These are phyloP conservation scores for Gillenia trifoliata DNA, from an alignment of 306 rosid species.

Conservation along the genomic window DNA sequence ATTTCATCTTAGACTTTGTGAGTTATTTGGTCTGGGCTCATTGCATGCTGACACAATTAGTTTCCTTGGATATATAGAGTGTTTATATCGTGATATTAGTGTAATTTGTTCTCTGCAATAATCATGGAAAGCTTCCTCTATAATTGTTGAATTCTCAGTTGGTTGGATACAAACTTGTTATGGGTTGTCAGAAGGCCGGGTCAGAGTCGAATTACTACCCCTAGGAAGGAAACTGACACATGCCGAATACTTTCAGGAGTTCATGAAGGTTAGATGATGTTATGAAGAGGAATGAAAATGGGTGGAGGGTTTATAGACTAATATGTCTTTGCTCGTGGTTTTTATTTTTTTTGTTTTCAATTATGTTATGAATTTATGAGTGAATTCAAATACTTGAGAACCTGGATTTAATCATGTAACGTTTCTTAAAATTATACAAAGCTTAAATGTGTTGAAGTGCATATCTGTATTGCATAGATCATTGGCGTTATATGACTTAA, in stretches of 20 bases:
- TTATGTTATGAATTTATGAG: no score
- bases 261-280: slow-evolving; percentile 66
- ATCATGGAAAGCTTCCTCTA: neutral
- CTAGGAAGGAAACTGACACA: slow-evolving; percentile 97
- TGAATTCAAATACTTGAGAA: no score
- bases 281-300: no score
- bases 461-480: no score
- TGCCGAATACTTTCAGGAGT: slow-evolving; percentile 88
- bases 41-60: slow-evolving; percentile 1
- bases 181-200: slow-evolving; percentile 85
- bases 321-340: no score
- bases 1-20: neutral
- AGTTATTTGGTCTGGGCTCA: neutral
- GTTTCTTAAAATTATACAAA: no score
- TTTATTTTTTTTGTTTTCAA: no score
- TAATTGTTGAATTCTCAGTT: slow-evolving; percentile 14
- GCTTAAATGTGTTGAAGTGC: no score
- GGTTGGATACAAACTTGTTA: slow-evolving; percentile 11
- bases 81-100: neutral
- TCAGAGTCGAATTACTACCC: slow-evolving; percentile 94
- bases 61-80: neutral
- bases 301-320: no score
- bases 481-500: no score
- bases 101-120: neutral
- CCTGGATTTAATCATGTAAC: no score